Percentiles rank a stretch among this genome's conserved stretches.
phyloP scores from a whole-genome alignment of 2,329 filamentous ascomycete species.

The Colletotrichum aenigma region DNA sequence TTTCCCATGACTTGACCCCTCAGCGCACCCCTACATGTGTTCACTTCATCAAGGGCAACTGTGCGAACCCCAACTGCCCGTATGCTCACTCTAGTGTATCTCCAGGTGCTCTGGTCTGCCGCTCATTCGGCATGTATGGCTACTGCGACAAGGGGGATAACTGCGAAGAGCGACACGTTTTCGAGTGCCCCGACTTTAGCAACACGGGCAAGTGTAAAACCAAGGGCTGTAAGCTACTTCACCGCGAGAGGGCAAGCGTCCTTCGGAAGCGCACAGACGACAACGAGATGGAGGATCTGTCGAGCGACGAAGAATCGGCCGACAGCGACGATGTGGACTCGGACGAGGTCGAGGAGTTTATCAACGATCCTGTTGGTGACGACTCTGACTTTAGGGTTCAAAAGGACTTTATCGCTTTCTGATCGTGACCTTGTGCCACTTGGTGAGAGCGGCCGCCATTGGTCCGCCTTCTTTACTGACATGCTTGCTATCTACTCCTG shows the following conservation, averaged over 20 bases:
- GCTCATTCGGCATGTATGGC: constrained; percentile 81
- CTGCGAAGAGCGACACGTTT: constrained; percentile 84
- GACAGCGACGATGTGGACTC: constrained; percentile 82
- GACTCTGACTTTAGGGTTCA: constrained; percentile 61
- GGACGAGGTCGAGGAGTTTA: constrained; percentile 72
- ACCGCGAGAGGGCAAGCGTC: constrained; percentile 85
- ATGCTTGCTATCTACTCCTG: constrained; percentile 17
- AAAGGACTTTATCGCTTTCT: constrained; percentile 62
- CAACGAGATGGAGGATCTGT: constrained; percentile 69
- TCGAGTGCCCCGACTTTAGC: constrained; percentile 94
- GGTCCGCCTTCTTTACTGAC: constrained; percentile 8
- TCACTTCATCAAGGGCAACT: constrained; percentile 89
- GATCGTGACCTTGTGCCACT: constrained; percentile 20
- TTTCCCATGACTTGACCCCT: constrained; percentile 85
- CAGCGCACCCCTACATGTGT: constrained; percentile 87
- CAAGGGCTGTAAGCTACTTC: constrained; percentile 82
- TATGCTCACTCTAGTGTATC: constrained; percentile 86
- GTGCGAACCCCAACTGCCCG: constrained; percentile 83
- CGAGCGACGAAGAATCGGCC: constrained; percentile 76
- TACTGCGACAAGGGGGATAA: constrained; percentile 84
- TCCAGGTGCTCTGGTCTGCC: constrained; percentile 80
- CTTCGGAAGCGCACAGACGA: constrained; percentile 67
- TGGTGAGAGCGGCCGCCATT: not conserved
- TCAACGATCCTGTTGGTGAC: constrained; percentile 57
- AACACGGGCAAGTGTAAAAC: constrained; percentile 85